These are phyloP conservation scores for Benincasa hispida DNA, from an alignment of 306 rosid genomes.

Conservation along the genomic window DNA sequence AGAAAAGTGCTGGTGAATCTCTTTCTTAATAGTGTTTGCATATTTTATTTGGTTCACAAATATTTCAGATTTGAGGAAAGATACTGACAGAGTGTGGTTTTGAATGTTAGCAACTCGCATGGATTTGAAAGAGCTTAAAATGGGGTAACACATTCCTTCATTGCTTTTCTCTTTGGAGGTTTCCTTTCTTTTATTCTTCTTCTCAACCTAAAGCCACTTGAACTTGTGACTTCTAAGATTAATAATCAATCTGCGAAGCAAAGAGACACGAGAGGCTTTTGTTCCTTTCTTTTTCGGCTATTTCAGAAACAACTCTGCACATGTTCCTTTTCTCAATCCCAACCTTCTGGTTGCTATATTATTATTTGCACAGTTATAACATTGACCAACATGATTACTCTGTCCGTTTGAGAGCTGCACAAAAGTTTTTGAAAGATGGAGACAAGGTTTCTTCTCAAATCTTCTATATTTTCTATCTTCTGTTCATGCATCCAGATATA, in stretches of 20 bases:
- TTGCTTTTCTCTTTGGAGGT: neutral
- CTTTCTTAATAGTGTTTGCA: slow-evolving; percentile 14
- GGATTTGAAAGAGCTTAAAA: slow-evolving; percentile 98
- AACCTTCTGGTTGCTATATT: neutral
- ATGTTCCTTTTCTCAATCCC: neutral
- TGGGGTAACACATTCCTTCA: slow-evolving; percentile 57
- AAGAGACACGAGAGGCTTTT: neutral
- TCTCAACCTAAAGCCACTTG: neutral
- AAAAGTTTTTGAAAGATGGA: slow-evolving; percentile 79
- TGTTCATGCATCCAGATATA: neutral
- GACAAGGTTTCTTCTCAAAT: slow-evolving; percentile 58
- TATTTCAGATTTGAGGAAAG: slow-evolving; percentile 19
- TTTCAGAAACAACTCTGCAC: neutral
- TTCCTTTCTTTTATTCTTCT: neutral
- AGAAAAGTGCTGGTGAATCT: slow-evolving; percentile 90
- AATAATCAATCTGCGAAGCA: neutral
- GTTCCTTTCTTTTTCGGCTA: neutral
- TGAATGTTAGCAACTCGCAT: slow-evolving; percentile 76
- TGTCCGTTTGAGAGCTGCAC: slow-evolving; percentile 94
- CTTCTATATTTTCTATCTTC: neutral
- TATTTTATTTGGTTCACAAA: slow-evolving; percentile 22
- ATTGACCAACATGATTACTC: slow-evolving; percentile 96
- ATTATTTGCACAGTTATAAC: slow-evolving; percentile 55
- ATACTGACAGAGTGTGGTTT: slow-evolving; percentile 36
- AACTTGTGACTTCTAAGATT: neutral